Evolutionary conservation across 1,139 yeast genomes (phyloP).

Genomic region (Wickerhamiella pararugosa): DNA sequence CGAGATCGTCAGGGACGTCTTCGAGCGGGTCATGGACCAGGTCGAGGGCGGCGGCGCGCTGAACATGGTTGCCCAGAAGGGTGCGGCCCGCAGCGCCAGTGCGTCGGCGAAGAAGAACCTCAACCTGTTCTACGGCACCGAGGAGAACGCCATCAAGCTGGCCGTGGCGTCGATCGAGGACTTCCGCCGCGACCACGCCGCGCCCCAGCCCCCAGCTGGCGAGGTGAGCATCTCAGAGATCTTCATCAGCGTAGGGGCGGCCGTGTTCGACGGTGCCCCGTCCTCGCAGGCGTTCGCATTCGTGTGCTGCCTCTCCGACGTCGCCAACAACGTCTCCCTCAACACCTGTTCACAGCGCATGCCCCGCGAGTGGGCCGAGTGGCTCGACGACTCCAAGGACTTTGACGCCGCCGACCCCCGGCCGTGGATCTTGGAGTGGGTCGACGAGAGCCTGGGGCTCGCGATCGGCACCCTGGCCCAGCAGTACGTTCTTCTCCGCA

Average conservation of each 20-base stretch:
- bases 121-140: constrained; percentile 61
- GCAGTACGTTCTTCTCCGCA: constrained; percentile 75
- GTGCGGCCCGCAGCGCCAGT: constrained; percentile 26
- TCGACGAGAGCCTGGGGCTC: constrained; percentile 64
- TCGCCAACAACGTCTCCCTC: constrained; percentile 58
- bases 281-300: constrained; percentile 39
- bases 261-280: constrained; percentile 22
- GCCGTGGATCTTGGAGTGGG: constrained; percentile 94
- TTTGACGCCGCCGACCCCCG: constrained; percentile 51
- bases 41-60: constrained; percentile 70
- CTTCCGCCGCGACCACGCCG: constrained; percentile 31
- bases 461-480: constrained; percentile 81
- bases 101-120: constrained; percentile 30
- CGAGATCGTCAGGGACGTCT: constrained; percentile 47
- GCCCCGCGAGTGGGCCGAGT: constrained; percentile 72
- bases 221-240: constrained; percentile 41
- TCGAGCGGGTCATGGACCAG: constrained; percentile 73
- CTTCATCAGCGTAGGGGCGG: constrained; percentile 68
- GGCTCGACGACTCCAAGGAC: constrained; percentile 23
- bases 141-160: constrained; percentile 77
- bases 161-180: constrained; percentile 77
- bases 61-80: constrained; percentile 36
- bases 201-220: constrained; percentile 16
- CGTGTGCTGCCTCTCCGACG: constrained; percentile 59
- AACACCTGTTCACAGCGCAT: constrained; percentile 74